Evolutionary conservation across 371 early-diverging fungal species (phyloP).

Genomic region (Amoeboradix gromovi): DNA sequence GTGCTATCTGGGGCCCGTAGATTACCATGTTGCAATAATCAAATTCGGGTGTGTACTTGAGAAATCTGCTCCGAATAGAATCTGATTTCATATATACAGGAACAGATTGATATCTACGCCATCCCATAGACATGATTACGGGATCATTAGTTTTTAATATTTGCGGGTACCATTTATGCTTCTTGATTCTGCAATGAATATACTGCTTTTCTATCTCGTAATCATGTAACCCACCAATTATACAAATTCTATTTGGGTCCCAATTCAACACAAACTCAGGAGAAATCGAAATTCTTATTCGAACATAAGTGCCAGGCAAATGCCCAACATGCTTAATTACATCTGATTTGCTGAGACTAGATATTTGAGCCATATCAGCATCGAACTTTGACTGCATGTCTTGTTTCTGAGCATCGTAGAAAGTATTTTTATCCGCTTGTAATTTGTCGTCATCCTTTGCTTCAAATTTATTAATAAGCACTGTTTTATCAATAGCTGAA

Average conservation of each 20-base stretch:
- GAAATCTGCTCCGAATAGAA: constrained; percentile 73
- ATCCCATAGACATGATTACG: constrained; percentile 84
- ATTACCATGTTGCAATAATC: constrained; percentile 90
- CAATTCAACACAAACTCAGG: constrained; percentile 80
- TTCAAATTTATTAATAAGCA: constrained; percentile 64
- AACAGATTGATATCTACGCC: constrained; percentile 89
- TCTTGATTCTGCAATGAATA: constrained; percentile 68
- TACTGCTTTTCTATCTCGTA: constrained; percentile 70
- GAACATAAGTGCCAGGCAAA: constrained; percentile 70
- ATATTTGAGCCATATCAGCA: constrained; percentile 56
- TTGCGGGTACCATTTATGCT: constrained; percentile 87
- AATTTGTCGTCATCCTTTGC: constrained; percentile 43
- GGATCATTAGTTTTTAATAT: constrained; percentile 93
- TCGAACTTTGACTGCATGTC: constrained; percentile 45
- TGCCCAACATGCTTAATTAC: constrained; percentile 47
- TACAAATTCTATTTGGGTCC: constrained; percentile 50
- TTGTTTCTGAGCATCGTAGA: constrained; percentile 61
- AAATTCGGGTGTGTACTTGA: constrained; percentile 94
- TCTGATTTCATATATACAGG: constrained; percentile 74
- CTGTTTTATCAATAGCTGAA: constrained; percentile 32
- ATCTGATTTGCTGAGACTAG: constrained; percentile 31
- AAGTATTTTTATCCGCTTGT: constrained; percentile 39
- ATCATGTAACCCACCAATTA: constrained; percentile 60
- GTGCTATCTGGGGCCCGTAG: constrained; percentile 56
- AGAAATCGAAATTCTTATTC: constrained; percentile 51